Conservation (phyloP, 2,329 filamentous ascomycete species). For the Orbilia blumenaviensis region DNA sequence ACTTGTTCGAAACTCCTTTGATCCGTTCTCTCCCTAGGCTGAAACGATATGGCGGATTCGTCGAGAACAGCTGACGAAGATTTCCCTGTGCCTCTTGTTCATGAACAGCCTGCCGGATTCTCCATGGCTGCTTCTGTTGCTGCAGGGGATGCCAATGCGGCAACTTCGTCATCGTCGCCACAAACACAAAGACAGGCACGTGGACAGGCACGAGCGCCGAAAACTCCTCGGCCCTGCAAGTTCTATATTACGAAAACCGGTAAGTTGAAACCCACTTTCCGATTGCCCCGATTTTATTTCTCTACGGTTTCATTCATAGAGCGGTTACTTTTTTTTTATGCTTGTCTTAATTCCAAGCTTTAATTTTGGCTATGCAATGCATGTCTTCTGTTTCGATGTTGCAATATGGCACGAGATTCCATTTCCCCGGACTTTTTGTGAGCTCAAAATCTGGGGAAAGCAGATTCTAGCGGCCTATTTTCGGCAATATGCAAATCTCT, state of each 20-base stretch:
- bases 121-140: constrained; percentile 21
- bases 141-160: constrained; percentile 28
- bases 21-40: constrained; percentile 18
- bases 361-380: constrained; percentile 29
- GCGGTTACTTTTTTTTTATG: constrained; percentile 9
- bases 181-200: constrained; percentile 33
- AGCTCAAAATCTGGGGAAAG: constrained; percentile 27
- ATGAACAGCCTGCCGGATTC: constrained; percentile 38
- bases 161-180: constrained; percentile 31
- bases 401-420: constrained; percentile 41
- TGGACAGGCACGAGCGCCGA: constrained; percentile 31
- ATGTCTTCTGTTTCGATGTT: background rate
- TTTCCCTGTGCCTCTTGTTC: constrained; percentile 48
- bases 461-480: constrained; percentile 33
- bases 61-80: constrained; percentile 50
- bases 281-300: constrained; percentile 35
- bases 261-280: constrained; percentile 38
- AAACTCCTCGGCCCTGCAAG: constrained; percentile 34
- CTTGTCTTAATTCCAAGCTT: constrained; percentile 14
- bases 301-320: background rate
- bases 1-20: constrained; percentile 1
- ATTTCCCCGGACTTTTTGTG: constrained; percentile 9
- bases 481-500: constrained; percentile 43
- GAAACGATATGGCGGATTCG: constrained; percentile 43
- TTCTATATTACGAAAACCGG: constrained; percentile 49